Evolutionary conservation across 768 basidiomycete genomes (phyloP).

Genomic region (Xanthoconium stramineum): DNA sequence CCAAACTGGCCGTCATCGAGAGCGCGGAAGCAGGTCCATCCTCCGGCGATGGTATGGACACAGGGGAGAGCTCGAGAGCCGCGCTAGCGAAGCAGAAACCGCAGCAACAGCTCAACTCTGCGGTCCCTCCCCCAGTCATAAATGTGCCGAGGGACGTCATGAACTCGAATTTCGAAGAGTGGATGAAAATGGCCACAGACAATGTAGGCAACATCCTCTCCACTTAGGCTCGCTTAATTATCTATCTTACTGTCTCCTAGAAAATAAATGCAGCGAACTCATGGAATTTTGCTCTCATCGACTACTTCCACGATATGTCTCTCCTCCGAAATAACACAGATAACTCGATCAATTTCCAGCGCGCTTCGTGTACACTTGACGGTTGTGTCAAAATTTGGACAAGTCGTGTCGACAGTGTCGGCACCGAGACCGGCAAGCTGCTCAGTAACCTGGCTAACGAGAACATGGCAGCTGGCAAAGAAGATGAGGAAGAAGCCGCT

Average conservation of each 20-base stretch:
- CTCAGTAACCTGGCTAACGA: slow-evolving; percentile 80
- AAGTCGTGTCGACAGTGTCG: slow-evolving; percentile 93
- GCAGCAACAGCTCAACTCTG: slow-evolving; percentile 56
- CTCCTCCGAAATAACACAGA: slow-evolving; percentile 88
- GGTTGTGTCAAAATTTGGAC: slow-evolving; percentile 99
- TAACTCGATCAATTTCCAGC: slow-evolving; percentile 98
- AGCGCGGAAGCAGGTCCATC: slow-evolving; percentile 58
- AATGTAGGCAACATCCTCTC: slow-evolving; percentile 56
- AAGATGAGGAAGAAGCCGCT: slow-evolving; percentile 50
- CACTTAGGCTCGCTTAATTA: background rate
- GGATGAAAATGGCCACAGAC: slow-evolving; percentile 99
- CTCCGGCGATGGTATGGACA: slow-evolving; percentile 38
- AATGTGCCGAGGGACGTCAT: slow-evolving; percentile 78
- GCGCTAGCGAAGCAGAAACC: slow-evolving; percentile 53
- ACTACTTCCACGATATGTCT: slow-evolving; percentile 99
- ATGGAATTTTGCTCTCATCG: slow-evolving; percentile 97
- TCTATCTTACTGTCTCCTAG: slow-evolving; percentile 40
- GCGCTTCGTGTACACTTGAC: slow-evolving; percentile 94
- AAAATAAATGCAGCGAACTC: slow-evolving; percentile 99
- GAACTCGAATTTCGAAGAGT: slow-evolving; percentile 94
- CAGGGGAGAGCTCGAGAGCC: slow-evolving; percentile 40
- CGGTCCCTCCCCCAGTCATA: slow-evolving; percentile 52
- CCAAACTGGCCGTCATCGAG: slow-evolving; percentile 57
- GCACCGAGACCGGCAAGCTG: slow-evolving; percentile 94
- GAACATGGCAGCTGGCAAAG: slow-evolving; percentile 56